Percentiles rank a stretch among this genome's conserved stretches.
These are phyloP conservation scores for Blastocystis sp. DNA, from an alignment of 352 stramenopile genomes.

Conservation along the genomic window DNA sequence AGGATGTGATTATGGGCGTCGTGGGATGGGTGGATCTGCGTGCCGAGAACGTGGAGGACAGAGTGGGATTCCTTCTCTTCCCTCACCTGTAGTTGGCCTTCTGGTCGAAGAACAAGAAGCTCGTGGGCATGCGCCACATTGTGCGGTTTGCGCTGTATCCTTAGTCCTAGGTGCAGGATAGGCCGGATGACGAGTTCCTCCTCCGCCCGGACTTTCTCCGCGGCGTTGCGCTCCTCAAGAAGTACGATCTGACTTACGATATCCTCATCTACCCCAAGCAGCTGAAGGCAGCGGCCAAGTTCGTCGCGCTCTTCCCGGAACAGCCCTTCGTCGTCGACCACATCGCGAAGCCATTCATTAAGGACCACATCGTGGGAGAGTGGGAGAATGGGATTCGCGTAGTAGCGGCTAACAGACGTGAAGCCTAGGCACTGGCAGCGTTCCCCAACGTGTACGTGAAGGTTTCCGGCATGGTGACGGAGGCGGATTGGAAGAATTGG, in stretches of 20 bases:
- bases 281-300: constrained; percentile 23
- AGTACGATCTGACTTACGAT: constrained; percentile 68
- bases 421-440: constrained; percentile 38
- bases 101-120: constrained; percentile 35
- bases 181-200: constrained; percentile 64
- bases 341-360: constrained; percentile 69
- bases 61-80: neutral
- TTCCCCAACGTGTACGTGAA: constrained; percentile 67
- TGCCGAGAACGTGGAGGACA: constrained; percentile 34
- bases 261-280: constrained; percentile 68
- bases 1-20: constrained; percentile 33
- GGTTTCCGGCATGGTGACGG: constrained; percentile 67
- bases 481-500: constrained; percentile 67
- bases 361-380: constrained; percentile 60
- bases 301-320: constrained; percentile 61
- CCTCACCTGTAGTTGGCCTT: constrained; percentile 51
- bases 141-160: neutral
- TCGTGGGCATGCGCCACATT: constrained; percentile 54
- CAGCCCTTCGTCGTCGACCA: constrained; percentile 68
- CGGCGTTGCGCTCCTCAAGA: constrained; percentile 61
- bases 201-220: constrained; percentile 36
- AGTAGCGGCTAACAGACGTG: neutral
- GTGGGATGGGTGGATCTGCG: constrained; percentile 64
- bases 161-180: constrained; percentile 58
- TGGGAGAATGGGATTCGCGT: constrained; percentile 65